Conservation (phyloP, 176 grass and related monocot species). For the Ampelocalamus luodianensis region DNA sequence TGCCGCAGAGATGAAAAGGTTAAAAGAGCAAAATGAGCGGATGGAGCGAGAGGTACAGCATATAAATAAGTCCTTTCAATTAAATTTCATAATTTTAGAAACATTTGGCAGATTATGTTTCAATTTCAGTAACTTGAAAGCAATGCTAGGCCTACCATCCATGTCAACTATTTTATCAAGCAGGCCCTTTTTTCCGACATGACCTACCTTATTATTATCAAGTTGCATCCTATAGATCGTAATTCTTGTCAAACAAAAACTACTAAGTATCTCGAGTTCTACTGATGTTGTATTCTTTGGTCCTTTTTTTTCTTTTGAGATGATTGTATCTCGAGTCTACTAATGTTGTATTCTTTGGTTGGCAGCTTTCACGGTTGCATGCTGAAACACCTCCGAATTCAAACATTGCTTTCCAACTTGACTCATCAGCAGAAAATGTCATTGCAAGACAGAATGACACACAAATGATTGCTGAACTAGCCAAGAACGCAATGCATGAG, state of each 20-base stretch:
- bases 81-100: not conserved
- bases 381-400: not conserved
- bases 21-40: conserved; percentile 41
- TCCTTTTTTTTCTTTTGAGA: not conserved
- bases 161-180: not conserved
- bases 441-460: not conserved
- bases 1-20: conserved; percentile 31
- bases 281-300: conserved; percentile 17
- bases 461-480: conserved; percentile 20
- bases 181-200: not conserved
- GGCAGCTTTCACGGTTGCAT: conserved; percentile 5
- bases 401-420: not conserved
- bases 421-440: conserved; percentile 7
- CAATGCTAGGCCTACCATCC: not conserved
- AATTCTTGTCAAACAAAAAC: not conserved
- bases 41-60: conserved; percentile 53
- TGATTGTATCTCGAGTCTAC: conserved; percentile 7
- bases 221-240: conserved; percentile 5
- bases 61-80: conserved; percentile 19
- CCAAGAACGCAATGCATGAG: conserved; percentile 43
- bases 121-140: not conserved
- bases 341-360: conserved; percentile 19
- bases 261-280: not conserved
- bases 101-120: conserved; percentile 1
- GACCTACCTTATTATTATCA: not conserved